phyloP scores from a whole-genome alignment of 2,329 filamentous ascomycete genomes.

The Aschersonia sp. region DNA sequence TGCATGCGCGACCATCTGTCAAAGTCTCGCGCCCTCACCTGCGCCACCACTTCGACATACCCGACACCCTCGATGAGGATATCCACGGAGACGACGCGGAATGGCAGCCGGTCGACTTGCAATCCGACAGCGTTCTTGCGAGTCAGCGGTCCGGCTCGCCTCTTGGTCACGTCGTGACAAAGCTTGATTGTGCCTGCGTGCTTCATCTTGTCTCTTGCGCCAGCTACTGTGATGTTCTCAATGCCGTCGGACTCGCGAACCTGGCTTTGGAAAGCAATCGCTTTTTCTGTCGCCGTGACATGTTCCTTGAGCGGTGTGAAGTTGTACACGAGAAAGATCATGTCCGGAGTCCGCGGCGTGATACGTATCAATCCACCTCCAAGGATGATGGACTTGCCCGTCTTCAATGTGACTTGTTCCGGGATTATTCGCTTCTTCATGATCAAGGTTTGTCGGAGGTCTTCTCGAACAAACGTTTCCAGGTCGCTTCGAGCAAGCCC shows the following conservation, averaged over 20 bases:
- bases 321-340: slow-evolving; percentile 65
- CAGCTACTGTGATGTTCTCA: slow-evolving; percentile 47
- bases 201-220: slow-evolving; percentile 40
- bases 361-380: slow-evolving; percentile 73
- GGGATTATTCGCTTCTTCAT: slow-evolving; percentile 69
- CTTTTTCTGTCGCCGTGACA: slow-evolving; percentile 67
- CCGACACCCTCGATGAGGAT: slow-evolving; percentile 85
- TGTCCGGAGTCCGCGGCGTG: slow-evolving; percentile 49
- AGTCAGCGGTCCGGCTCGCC: slow-evolving; percentile 61
- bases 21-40: slow-evolving; percentile 50
- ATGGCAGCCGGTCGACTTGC: slow-evolving; percentile 58
- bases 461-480: slow-evolving; percentile 53
- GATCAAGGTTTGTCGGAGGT: slow-evolving; percentile 52
- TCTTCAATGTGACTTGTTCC: slow-evolving; percentile 57
- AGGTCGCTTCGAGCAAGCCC: slow-evolving; percentile 66
- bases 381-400: slow-evolving; percentile 67
- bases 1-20: slow-evolving; percentile 7
- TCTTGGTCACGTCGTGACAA: slow-evolving; percentile 69
- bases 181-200: slow-evolving; percentile 66
- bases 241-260: slow-evolving; percentile 41
- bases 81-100: slow-evolving; percentile 66
- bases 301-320: slow-evolving; percentile 73
- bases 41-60: slow-evolving; percentile 79
- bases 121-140: slow-evolving; percentile 45
- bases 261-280: slow-evolving; percentile 56